Base-by-base conservation (phyloP, 148 eudicot genomes). In the Chenopodium suecicum region DNA sequence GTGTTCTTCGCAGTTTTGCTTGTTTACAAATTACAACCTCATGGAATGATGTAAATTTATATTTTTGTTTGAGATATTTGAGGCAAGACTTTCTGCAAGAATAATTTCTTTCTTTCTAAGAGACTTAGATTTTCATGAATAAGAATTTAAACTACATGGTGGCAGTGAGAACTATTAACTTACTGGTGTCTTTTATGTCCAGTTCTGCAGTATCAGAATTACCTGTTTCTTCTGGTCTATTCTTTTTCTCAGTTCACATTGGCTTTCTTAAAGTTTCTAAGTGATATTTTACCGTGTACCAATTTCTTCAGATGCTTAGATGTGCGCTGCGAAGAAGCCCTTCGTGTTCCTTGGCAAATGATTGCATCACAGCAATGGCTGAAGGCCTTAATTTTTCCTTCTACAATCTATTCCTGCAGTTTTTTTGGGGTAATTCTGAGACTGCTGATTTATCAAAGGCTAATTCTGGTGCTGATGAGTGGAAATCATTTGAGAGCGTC, bases 321-420 rank as follows among this genome's bases (percentile, higher is more conserved):
- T 93, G 98, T 86, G 85, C 91, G 70, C 80, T 94, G 78, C 92
- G 92, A 52, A 89, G 93, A 86, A 86, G 89, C 82, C 98, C 98
- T 68, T 91, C 98, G 37, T 92, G 96, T 52, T 94, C 96, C 73
- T 86, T 97, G 84, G 84, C 89, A 32, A 86, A 90, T 92, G 99
- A 97, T 81, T 97, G 99, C 87, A 90, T 92, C 44, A 79, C 87
- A 68, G 94, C 93, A 46, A 86, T 97, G 96, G 89, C 97, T 68
- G 94, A 90, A 86, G 99, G 98, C 81, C 94, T 97, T 56, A 85
- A 84, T 69, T 83, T 87, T 70, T 66, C 82, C 65, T 89, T 87
- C 47, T 94, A 92, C 79, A 94, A 86, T 82, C 85, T 88, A 70
- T 94, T 97, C 77, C 91, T 97, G 52, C 86, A 76, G 44, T 88